Evolutionary conservation across 78 protist genomes (phyloP).

Genomic region (Trichosphaerium sp.): DNA sequence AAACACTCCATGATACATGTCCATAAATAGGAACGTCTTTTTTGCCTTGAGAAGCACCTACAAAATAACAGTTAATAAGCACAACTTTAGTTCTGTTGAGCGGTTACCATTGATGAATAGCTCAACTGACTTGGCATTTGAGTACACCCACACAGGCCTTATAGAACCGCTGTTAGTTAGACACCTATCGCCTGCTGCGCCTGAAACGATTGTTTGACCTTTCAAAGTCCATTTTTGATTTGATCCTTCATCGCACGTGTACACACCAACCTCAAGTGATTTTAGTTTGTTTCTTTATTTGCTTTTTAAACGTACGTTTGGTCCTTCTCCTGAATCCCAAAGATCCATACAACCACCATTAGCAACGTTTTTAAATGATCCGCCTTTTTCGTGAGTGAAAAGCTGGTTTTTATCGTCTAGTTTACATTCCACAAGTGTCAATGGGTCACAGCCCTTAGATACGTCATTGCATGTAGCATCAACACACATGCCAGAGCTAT

Average conservation of each 20-base stretch:
- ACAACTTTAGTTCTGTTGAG: too few species aligned
- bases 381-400: background rate
- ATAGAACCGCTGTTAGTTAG: background rate
- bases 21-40: background rate
- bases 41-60: background rate
- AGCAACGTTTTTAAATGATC: background rate
- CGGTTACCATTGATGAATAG: conserved; percentile 1
- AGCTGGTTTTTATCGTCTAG: background rate
- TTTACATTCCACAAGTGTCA: background rate
- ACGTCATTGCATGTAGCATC: background rate
- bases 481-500: background rate
- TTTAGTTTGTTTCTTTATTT: too few species aligned
- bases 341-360: background rate
- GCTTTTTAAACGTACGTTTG: too few species aligned
- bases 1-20: background rate
- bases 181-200: background rate
- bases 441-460: background rate
- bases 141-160: conserved; percentile 1
- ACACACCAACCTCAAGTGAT: too few species aligned
- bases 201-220: background rate
- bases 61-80: too few species aligned
- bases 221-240: background rate
- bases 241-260: background rate
- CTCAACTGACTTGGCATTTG: background rate
- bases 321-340: background rate